Evolutionary conservation across 306 rosid genomes (phyloP).

Genomic region (Vigna mungo): DNA sequence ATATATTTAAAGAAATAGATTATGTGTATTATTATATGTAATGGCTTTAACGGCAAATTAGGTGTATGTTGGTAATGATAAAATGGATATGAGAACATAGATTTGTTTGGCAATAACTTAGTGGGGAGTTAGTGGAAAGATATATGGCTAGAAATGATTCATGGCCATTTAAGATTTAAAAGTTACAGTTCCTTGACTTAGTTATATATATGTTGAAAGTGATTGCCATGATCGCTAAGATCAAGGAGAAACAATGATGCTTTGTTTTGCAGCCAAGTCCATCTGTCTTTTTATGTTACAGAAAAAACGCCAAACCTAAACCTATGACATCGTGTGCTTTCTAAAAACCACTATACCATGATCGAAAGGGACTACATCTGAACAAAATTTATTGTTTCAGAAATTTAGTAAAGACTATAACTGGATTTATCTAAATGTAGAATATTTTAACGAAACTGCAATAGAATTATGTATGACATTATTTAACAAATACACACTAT

Average conservation of each 20-base stretch:
- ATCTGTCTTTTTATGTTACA: slow-evolving; percentile 6
- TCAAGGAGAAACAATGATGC: neutral
- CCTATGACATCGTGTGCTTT: slow-evolving; percentile 1
- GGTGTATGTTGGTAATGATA: slow-evolving; percentile 37
- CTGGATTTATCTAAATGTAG: slow-evolving; percentile 4
- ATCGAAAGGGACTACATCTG: neutral
- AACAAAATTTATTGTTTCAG: neutral
- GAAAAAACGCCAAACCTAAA: slow-evolving; percentile 14
- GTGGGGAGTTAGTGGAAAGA: slow-evolving; percentile 44
- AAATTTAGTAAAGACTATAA: neutral
- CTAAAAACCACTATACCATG: neutral
- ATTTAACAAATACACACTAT: too few relatives aligned
- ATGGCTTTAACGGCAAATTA: neutral
- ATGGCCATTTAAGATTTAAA: neutral
- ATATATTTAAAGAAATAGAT: too few relatives aligned
- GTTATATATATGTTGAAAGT: neutral
- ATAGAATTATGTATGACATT: neutral
- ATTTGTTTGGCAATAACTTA: slow-evolving; percentile 43
- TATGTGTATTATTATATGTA: too few relatives aligned
- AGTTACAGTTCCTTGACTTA: neutral
- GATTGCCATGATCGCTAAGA: slow-evolving; percentile 14
- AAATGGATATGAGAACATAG: slow-evolving; percentile 28
- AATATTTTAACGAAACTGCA: neutral
- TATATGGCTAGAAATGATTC: slow-evolving; percentile 30
- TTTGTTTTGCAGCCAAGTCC: neutral